Percentiles rank a stretch among this genome's conserved stretches.
These are phyloP conservation scores for Claviceps fusiformis DNA, from an alignment of 2,329 filamentous ascomycete species.

Conservation along the genomic window DNA sequence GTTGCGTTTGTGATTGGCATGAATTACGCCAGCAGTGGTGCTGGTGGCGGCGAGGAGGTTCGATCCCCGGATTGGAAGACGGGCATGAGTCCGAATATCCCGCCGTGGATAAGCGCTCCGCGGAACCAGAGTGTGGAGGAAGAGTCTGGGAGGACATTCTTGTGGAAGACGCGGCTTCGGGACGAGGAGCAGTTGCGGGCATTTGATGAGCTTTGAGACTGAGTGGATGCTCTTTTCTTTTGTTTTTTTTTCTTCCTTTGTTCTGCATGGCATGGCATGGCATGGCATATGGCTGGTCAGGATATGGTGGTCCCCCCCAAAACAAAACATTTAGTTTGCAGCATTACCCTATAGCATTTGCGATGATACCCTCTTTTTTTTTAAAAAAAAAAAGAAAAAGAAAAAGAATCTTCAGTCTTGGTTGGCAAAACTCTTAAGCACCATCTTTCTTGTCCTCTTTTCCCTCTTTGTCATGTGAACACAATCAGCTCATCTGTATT, in stretches of 20 bases:
- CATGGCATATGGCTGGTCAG: too few species aligned
- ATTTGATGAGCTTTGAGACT: slow-evolving; percentile 33
- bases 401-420: too few species aligned
- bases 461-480: too few species aligned
- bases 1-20: slow-evolving; percentile 27
- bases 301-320: too few species aligned
- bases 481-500: too few species aligned
- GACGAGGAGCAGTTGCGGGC: slow-evolving; percentile 25
- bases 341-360: neutral
- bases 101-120: slow-evolving; percentile 6
- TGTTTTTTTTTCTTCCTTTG: neutral
- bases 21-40: slow-evolving; percentile 9
- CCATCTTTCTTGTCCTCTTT: neutral
- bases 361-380: neutral
- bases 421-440: too few species aligned
- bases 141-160: slow-evolving; percentile 12
- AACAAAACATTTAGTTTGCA: neutral
- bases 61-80: neutral
- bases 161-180: slow-evolving; percentile 14
- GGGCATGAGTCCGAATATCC: slow-evolving; percentile 3
- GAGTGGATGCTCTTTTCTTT: neutral
- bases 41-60: neutral
- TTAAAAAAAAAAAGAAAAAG: too few species aligned
- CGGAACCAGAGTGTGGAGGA: slow-evolving; percentile 8
- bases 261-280: neutral